Evolutionary conservation across 78 protist genomes (phyloP), one percentile per base, ranked within the genome.

Genomic region (Anaeramoeba flamelloides): DNA sequence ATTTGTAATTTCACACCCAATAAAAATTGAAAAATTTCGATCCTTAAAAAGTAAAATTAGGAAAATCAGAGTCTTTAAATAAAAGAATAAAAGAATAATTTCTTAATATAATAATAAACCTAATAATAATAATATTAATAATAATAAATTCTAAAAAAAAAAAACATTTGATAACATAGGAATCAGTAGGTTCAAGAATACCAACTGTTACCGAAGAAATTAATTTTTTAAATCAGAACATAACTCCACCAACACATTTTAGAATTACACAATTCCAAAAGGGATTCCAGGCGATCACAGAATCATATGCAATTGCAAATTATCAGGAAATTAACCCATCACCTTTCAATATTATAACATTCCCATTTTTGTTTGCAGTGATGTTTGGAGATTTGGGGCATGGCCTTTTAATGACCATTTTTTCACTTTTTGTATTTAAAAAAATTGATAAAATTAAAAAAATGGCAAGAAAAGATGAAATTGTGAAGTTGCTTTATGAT

Each of bases 311-410:
- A 53, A 53, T 17, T 26, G 69, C 69, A 53, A 53, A 53, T 53
- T 53, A 53, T 53, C 34, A 17, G 8, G 69, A 53, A 53, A 53
- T 53, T 53, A 53, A 17, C 17, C 69, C 69, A 53, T 26, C 69
- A 26, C 69, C 69, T 53, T 53, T 53, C 17, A 26, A 8, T 26
- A 53, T 53, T 53, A 53, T 53, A 26, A 53, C 69, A 26, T 53
- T 53, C 69, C 69, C 69, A 53, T 53, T 53, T 53, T 53, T 53
- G 17, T 53, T 53, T 53, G 69, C 69, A 53, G 69, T 53, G 8
- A 53, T 53, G 69, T 53, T 53, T 53, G 69, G 69, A 26, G 69
- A 53, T 53, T 53, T 53, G 69, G 69, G 69, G 17, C 69, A 53
- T 53, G 69, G 69, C 8, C 17, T 17, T 53, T 53, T 53, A 53